phyloP scores from a whole-genome alignment of 2,329 filamentous ascomycete genomes.

The Coniosporium tulheliwenetii region DNA sequence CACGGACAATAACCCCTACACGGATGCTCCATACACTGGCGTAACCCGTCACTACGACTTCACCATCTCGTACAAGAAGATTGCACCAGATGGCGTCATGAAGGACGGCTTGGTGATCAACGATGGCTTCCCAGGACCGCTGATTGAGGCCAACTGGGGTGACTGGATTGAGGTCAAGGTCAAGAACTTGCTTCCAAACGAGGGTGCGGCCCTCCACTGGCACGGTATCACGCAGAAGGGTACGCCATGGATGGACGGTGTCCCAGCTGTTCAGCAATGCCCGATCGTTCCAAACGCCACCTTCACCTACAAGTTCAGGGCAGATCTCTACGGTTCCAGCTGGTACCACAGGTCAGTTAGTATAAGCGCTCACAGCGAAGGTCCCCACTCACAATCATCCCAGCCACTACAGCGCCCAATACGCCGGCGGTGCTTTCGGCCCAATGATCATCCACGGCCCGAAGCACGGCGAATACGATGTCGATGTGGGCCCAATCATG shows the following conservation, averaged over 20 bases:
- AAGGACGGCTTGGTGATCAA: conserved; percentile 26
- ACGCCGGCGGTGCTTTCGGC: conserved; percentile 24
- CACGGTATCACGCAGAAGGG: conserved; percentile 33
- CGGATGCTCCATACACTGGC: too few species aligned
- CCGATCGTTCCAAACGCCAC: conserved; percentile 21
- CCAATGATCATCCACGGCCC: conserved; percentile 25
- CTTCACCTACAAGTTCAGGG: conserved; percentile 22
- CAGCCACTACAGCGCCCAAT: conserved; percentile 24
- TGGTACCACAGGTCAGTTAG: conserved; percentile 19
- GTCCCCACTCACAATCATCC: too few species aligned
- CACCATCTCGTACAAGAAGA: conserved; percentile 24
- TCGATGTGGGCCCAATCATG: conserved; percentile 26
- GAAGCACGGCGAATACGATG: conserved; percentile 22
- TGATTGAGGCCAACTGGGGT: conserved; percentile 27
- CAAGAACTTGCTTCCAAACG: conserved; percentile 18
- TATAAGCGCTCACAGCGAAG: too few species aligned
- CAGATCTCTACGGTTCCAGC: conserved; percentile 22
- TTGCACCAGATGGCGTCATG: conserved; percentile 29
- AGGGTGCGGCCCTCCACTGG: conserved; percentile 36
- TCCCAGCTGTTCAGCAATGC: conserved; percentile 29
- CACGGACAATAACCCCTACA: too few species aligned
- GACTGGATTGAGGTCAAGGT: conserved; percentile 20
- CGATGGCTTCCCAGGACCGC: conserved; percentile 30
- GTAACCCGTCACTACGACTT: conserved; percentile 22
- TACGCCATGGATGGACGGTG: conserved; percentile 37